Conservation (phyloP, 768 basidiomycete genomes). For the Lentinula boryana region DNA sequence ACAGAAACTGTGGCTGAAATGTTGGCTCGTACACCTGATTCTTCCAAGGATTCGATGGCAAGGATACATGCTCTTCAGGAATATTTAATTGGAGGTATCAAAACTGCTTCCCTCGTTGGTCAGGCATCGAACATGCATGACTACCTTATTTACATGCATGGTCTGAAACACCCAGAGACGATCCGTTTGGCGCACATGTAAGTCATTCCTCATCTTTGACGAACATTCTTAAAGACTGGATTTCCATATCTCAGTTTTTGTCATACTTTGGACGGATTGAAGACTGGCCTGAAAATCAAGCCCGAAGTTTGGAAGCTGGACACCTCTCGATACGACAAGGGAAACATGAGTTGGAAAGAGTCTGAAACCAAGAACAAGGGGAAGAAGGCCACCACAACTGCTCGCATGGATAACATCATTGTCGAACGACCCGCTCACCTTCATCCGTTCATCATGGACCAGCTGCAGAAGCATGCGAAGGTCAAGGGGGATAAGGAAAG, state of each 20-base stretch:
- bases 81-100: conserved; percentile 30
- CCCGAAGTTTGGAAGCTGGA: conserved; percentile 15
- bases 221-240: not conserved
- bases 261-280: conserved; percentile 31
- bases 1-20: conserved; percentile 26
- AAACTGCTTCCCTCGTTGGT: conserved; percentile 26
- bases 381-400: conserved; percentile 8
- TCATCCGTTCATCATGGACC: conserved; percentile 39
- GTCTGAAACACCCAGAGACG: conserved; percentile 28
- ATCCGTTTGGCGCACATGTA: conserved; percentile 36
- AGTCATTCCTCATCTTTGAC: conserved; percentile 6
- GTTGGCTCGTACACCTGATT: conserved; percentile 11
- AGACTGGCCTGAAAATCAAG: conserved; percentile 29
- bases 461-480: conserved; percentile 22
- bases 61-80: conserved; percentile 25
- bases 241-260: conserved; percentile 25
- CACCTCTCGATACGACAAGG: conserved; percentile 9
- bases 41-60: conserved; percentile 13
- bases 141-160: conserved; percentile 26
- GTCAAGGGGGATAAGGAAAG: conserved; percentile 15
- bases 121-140: conserved; percentile 35
- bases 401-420: conserved; percentile 16
- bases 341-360: conserved; percentile 24
- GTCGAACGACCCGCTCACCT: conserved; percentile 15
- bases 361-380: conserved; percentile 11